Conservation (phyloP, 805 yeast genomes). For the Tetrapisispora iriomotensis region DNA sequence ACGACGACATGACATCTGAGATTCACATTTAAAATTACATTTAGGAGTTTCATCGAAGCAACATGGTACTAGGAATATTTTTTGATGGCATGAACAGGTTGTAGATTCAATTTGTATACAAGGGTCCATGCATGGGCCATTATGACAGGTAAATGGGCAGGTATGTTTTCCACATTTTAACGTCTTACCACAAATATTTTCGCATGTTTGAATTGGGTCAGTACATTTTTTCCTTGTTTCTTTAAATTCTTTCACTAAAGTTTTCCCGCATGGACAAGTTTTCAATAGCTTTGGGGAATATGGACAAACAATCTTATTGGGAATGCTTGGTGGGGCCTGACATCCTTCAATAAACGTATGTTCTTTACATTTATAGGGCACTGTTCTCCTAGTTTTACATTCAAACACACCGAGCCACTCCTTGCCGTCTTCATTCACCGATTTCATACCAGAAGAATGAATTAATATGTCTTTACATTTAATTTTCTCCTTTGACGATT, state of each 20-base stretch:
- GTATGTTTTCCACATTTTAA: constrained; percentile 63
- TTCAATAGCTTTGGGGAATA: constrained; percentile 48
- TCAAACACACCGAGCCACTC: constrained; percentile 44
- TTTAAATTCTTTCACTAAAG: constrained; percentile 33
- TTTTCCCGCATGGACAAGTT: constrained; percentile 76
- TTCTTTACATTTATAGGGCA: constrained; percentile 51
- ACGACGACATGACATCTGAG: constrained; percentile 66
- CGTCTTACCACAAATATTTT: constrained; percentile 47
- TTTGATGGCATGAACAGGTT: constrained; percentile 55
- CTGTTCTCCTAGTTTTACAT: constrained; percentile 38
- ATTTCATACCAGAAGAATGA: constrained; percentile 27
- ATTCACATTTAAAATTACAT: constrained; percentile 65
- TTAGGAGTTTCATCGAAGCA: constrained; percentile 45
- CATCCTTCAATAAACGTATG: constrained; percentile 47
- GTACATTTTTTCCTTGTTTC: constrained; percentile 48
- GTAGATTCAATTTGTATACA: constrained; percentile 46
- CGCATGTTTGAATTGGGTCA: constrained; percentile 76
- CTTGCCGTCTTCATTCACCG: constrained; percentile 19
- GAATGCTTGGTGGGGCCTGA: constrained; percentile 23
- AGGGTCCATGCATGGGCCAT: constrained; percentile 59
- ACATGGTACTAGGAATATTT: constrained; percentile 55
- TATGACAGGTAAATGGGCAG: constrained; percentile 66
- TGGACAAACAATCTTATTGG: constrained; percentile 41
- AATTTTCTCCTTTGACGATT: constrained; percentile 31
- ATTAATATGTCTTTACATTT: constrained; percentile 36